Base-by-base conservation (phyloP, 345 rosid species). In the Trapa bicornis region DNA sequence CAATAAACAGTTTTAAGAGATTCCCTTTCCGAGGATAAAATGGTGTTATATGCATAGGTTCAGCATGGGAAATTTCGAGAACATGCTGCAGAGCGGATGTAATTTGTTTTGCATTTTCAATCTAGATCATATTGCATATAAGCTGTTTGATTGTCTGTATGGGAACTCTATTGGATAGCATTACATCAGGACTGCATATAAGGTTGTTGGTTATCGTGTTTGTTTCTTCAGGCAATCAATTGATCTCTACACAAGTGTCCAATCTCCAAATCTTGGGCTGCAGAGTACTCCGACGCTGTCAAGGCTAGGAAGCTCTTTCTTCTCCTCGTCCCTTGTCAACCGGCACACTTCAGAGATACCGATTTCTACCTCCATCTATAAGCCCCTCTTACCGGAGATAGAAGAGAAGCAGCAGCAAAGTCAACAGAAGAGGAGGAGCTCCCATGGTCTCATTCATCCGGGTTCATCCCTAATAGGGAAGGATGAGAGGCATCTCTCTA, bases 211-310 rank as follows among this genome's bases (percentile, higher is more conserved):
- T 3, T n/a, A 22, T 56, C 61, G 1, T 22, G 7, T 29, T 32
- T 22, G 7, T 29, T 32, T 37, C 78, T 79, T 61, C 77, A 93
- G 97, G 82, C 92, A 91, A 64, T 91, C 99, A 4, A 91, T 91
- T 48, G 97, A 94, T 74, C 71, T 94, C 8, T 91, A 81, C 45
- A 83, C 89, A 45, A 91, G 95, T 69, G 79, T 94, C 60, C 95
- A 84, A 57, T 94, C 99, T n/a, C 99, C 95, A 0, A 84, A 73
- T 69, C 72, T 88, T 5, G 57, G 80, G 2, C 75, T 91, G 69
- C 73, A 91, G 52, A 92, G 87, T 39, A 81, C 81, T 39, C 80
- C 90, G 10, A 63, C 91, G 1, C 33, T 93, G 48, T 70, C 87
- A 47, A 86, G 87, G 76, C 63, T 83, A 3, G 77, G 88, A 74